Evolutionary conservation across 2,329 filamentous ascomycete species (phyloP), one percentile per base, ranked within the genome.

Genomic region (Sclerotinia glacialis): DNA sequence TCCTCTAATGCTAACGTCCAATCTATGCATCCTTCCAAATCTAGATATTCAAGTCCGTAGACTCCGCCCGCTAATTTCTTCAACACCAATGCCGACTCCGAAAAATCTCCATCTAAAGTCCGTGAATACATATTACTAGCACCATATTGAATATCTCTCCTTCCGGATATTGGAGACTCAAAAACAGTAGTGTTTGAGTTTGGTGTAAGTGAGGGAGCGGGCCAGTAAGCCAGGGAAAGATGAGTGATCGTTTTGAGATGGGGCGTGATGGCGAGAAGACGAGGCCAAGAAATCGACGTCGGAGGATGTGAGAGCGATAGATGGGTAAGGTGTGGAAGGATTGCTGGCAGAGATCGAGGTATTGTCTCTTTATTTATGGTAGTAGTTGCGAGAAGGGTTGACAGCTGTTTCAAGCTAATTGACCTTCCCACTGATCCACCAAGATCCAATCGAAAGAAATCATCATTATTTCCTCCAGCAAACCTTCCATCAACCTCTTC

Each of bases 181-280:
- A 87, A 76, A 2, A 81, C 80, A 0, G 83, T 77, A 34, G 78
- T 78, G 67, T 79, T 81, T 8, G 85, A 81, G 69, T 83, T 83
- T 11, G 83, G 83, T 2, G 84, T 85, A n/a, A 86, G 76, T 21
- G 80, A 81, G 2, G 86, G 86, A 60, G 82, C 80, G 1, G 86
- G 86, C 86, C 86, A 89, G 73, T 83, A 84, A 21, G 85, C 85
- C 8, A 89, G 79, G 69, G 82, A 86, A 50, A 89, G 78, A 71
- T 89, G 85, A 1, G 86, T 89, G 49, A 89, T 76, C 18, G 79
- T 81, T 0, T 80, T 80, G 8, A 86, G 74, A 70, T 83, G 85
- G 14, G 78, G 74, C 0, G 84, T 81, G n/a, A 89, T 75, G 2
- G 79, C 71, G 31, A 89, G 77, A 5, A 89, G 80, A 46, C 86